Conservation (phyloP, 495 filamentous ascomycete genomes). For the Mytilinidion resinicola region DNA sequence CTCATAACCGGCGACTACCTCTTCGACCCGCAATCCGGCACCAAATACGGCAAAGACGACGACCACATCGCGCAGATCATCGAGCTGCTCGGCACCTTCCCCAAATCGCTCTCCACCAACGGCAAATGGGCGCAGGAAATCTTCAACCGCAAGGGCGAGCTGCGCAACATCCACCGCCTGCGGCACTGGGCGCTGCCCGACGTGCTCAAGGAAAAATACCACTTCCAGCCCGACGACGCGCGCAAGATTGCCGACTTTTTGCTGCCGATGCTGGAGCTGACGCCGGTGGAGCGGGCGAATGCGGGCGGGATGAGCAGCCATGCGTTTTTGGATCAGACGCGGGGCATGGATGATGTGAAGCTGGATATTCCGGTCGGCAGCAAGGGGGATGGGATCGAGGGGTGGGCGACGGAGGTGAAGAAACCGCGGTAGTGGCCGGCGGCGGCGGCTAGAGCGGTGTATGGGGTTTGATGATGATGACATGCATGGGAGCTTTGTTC, state of each 20-base stretch:
- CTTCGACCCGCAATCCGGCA: slow-evolving; percentile 97
- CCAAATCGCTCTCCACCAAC: slow-evolving; percentile 78
- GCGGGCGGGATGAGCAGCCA: slow-evolving; percentile 91
- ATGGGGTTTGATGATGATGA: too few species aligned
- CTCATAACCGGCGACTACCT: slow-evolving; percentile 98
- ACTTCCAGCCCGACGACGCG: slow-evolving; percentile 73
- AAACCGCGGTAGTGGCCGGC: slow-evolving; percentile 41
- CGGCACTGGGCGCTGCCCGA: slow-evolving; percentile 95
- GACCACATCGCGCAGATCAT: slow-evolving; percentile 99
- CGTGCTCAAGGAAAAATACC: slow-evolving; percentile 93
- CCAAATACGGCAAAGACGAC: slow-evolving; percentile 99
- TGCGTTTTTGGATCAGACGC: slow-evolving; percentile 70
- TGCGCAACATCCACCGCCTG: slow-evolving; percentile 94
- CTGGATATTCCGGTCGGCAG: slow-evolving; percentile 69
- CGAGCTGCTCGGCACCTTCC: slow-evolving; percentile 90
- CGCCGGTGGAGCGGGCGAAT: slow-evolving; percentile 83
- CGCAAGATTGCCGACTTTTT: slow-evolving; percentile 80
- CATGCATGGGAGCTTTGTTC: too few species aligned
- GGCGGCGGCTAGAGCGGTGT: neutral
- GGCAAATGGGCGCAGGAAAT: slow-evolving; percentile 99
- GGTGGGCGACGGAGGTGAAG: slow-evolving; percentile 88
- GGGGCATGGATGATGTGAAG: slow-evolving; percentile 76
- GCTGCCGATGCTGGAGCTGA: slow-evolving; percentile 83
- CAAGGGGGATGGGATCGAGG: slow-evolving; percentile 89
- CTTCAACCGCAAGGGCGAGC: slow-evolving; percentile 95